phyloP scores from a whole-genome alignment of 805 yeast genomes.

The Saturnispora bothae region DNA sequence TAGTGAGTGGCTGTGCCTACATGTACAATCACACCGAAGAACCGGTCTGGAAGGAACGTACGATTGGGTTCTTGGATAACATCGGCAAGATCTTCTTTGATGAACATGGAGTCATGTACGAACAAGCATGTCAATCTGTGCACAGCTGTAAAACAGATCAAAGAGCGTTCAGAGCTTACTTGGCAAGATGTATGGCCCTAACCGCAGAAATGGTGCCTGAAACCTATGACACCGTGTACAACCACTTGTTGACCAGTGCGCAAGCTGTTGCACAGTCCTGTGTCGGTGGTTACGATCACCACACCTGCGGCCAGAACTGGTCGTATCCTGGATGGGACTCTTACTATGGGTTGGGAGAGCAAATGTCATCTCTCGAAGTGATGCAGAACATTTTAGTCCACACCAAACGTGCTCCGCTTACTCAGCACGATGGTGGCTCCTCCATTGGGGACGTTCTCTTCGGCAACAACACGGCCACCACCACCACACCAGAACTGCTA shows the following conservation, averaged over 20 bases:
- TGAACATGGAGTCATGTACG: constrained; percentile 50
- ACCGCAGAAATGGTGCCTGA: constrained; percentile 65
- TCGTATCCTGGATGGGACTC: constrained; percentile 49
- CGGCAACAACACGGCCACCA: constrained; percentile 35
- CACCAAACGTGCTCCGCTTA: constrained; percentile 42
- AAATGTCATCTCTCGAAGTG: constrained; percentile 61
- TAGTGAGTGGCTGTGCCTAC: constrained; percentile 73
- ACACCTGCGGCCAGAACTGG: constrained; percentile 73
- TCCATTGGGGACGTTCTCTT: constrained; percentile 51
- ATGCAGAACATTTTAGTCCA: constrained; percentile 39
- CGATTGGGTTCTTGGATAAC: constrained; percentile 45
- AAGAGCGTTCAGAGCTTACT: constrained; percentile 82
- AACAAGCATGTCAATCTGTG: constrained; percentile 69
- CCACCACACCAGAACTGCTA: constrained; percentile 30
- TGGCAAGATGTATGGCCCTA: constrained; percentile 62
- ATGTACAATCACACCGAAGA: constrained; percentile 65
- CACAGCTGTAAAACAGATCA: constrained; percentile 73
- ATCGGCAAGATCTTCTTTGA: constrained; percentile 41
- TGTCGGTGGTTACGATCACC: constrained; percentile 63
- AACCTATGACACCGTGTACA: constrained; percentile 29
- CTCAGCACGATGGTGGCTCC: constrained; percentile 25
- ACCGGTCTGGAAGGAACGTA: constrained; percentile 54
- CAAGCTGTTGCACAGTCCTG: constrained; percentile 61
- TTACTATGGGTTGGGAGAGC: constrained; percentile 66
- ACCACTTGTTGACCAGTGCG: constrained; percentile 40